Evolutionary conservation across 352 stramenopile species (phyloP).

Genomic region (Aphanomyces astaci): DNA sequence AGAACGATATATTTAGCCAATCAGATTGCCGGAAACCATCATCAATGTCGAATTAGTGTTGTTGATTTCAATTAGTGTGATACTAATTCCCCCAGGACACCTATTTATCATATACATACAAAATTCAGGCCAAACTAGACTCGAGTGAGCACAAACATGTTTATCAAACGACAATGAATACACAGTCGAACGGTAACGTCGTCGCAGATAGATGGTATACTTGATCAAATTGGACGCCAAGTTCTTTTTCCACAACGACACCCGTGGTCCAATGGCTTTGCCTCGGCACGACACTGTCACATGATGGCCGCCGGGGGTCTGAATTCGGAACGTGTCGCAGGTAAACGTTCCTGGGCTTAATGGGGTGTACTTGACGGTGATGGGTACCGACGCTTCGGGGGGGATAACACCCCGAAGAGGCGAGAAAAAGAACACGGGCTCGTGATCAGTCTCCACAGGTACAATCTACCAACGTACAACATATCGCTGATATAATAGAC

Average conservation of each 20-base stretch:
- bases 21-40: too few relatives aligned
- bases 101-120: too few relatives aligned
- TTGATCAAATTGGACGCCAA: slow-evolving; percentile 55
- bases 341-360: slow-evolving; percentile 80
- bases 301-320: slow-evolving; percentile 81
- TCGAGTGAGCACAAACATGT: too few relatives aligned
- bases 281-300: slow-evolving; percentile 65
- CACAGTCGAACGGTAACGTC: background rate
- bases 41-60: too few relatives aligned
- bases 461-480: slow-evolving; percentile 26
- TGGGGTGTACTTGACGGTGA: slow-evolving; percentile 77
- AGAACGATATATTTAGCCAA: too few relatives aligned
- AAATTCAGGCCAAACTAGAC: too few relatives aligned
- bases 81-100: too few relatives aligned
- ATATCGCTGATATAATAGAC: background rate
- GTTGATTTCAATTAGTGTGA: too few relatives aligned
- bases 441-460: slow-evolving; percentile 75
- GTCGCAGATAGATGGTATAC: background rate
- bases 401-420: slow-evolving; percentile 58
- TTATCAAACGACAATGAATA: too few relatives aligned
- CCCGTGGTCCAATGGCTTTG: slow-evolving; percentile 41
- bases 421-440: slow-evolving; percentile 78
- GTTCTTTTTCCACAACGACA: slow-evolving; percentile 83
- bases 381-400: slow-evolving; percentile 53
- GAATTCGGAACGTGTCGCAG: slow-evolving; percentile 85